Base-by-base conservation (phyloP, 2,329 filamentous ascomycete genomes). In the Akanthomyces dipterigenus region DNA sequence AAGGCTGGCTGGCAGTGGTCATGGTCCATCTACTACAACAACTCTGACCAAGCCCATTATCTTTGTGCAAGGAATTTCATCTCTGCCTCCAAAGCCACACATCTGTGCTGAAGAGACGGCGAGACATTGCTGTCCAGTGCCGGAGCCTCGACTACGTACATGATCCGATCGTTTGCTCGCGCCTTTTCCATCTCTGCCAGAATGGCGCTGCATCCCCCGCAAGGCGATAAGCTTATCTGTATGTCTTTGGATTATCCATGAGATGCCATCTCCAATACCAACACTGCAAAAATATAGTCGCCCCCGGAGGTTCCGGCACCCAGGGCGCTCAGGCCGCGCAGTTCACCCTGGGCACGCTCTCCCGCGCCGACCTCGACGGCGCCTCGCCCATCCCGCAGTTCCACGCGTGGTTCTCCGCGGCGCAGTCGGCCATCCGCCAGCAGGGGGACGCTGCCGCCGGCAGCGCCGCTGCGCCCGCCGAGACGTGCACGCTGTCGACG, bases 401-500 rank as follows among this genome's bases (percentile, higher is more conserved):
- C 80, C 84, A 96, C 78, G 74, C 77, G 64, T 99, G 95, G 95
- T 99, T 96, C 82, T 81, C 83, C 14, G 82, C 87, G 63, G 90
- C 93, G 0, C 84, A 88, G 64, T 70, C 71, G 43, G 60, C 78
- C 4, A 69, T 67, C 28, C 83, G 92, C 51, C 78, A 86, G 50
- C 55, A 43, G 22, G 36, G 55, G n/a, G n/a, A n/a, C n/a, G n/a
- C n/a, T n/a, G n/a, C n/a, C 14, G 20, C 48, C 3, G 57, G 49
- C n/a, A n/a, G n/a, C n/a, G n/a, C n/a, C n/a, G 57, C 38, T 1
- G 49, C 57, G 2, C 89, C 96, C 67, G 93, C 93, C 1, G 95
- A 99, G 75, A 90, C 95, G 1, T 92, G 91, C 70, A 92, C 88
- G 1, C 81, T 99, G 1, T 89, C 92, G 3, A 99, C 95, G 0